Conservation (phyloP, 805 yeast genomes). For the Monosporozyma unispora region DNA sequence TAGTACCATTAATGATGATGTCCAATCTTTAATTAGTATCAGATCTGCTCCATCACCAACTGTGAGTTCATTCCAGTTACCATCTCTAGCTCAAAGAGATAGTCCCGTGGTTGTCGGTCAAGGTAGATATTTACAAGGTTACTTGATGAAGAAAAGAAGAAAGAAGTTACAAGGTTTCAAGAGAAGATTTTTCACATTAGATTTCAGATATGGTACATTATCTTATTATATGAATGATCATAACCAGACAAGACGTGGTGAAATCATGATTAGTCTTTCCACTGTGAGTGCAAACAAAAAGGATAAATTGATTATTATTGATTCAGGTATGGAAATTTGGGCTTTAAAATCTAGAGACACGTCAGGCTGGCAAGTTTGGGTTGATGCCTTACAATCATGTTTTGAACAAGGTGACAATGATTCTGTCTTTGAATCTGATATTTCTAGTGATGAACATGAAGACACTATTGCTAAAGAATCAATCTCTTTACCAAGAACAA, state of each 20-base stretch:
- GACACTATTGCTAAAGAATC: neutral
- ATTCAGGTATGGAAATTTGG: constrained; percentile 96
- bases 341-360: constrained; percentile 58
- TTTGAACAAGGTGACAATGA: constrained; percentile 14
- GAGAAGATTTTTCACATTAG: constrained; percentile 75
- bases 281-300: constrained; percentile 72
- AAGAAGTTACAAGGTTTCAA: constrained; percentile 81
- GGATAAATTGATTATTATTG: constrained; percentile 64
- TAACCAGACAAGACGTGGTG: constrained; percentile 69
- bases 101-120: constrained; percentile 27
- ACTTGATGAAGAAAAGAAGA: constrained; percentile 68
- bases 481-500: neutral
- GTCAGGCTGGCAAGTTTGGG: constrained; percentile 74
- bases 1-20: constrained; percentile 26
- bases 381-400: constrained; percentile 55
- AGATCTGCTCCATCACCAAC: constrained; percentile 13
- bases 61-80: constrained; percentile 6
- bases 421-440: neutral
- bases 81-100: constrained; percentile 12
- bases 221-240: constrained; percentile 70
- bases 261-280: constrained; percentile 76
- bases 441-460: neutral
- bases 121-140: constrained; percentile 71
- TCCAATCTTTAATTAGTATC: constrained; percentile 8
- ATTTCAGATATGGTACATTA: constrained; percentile 71